Base-by-base conservation (phyloP, 805 yeast species). In the Wickerhamomyces alni region DNA sequence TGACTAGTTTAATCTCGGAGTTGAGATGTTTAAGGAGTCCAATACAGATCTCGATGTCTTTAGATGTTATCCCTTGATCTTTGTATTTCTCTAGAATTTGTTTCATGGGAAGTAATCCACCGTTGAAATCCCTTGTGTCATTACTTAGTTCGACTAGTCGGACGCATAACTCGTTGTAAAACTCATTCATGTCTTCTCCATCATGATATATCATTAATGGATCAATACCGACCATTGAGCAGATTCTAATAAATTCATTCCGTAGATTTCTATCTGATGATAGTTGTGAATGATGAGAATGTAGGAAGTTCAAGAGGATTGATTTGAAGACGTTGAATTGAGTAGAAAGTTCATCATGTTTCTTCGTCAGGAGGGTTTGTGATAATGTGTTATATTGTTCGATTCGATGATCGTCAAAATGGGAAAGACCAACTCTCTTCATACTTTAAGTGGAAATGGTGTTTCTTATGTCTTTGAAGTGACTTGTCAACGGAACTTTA, bases 201-300 rank as follows among this genome's bases (percentile, higher is more conserved):
- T 61, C 57, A 28, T 57, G 40, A 40, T 61, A 62, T n/a, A 64
- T 40, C 42, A 58, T 38, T 21, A 89, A 58, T 1, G 96, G 93
- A 57, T 89, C 96, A 16, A 88, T 80, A 1, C 96, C 96, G 22
- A 88, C 80, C 48, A 80, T 75, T 4, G 73, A 66, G 52, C 96
- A 87, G 65, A 89, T 80, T 42, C 74, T 72, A 28, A 86, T 77
- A 58, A 88, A 87, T 54, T 85, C 81, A 22, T 72, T 64, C 24
- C 94, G 66, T 51, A 87, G 74, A 41, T 76, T 76, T 1, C 80
- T 70, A 55, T 85, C 81, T 35, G 67, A 68, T 38, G 74, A 63
- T 33, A 89, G 79, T 47, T 83, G 87, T 8, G 69, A 68, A 10
- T 80, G 78, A 55, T 88, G 87, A 17, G 80, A 82, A 30, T 66